Evolutionary conservation across 768 basidiomycete species (phyloP).

Genomic region (Suillus brevipes): DNA sequence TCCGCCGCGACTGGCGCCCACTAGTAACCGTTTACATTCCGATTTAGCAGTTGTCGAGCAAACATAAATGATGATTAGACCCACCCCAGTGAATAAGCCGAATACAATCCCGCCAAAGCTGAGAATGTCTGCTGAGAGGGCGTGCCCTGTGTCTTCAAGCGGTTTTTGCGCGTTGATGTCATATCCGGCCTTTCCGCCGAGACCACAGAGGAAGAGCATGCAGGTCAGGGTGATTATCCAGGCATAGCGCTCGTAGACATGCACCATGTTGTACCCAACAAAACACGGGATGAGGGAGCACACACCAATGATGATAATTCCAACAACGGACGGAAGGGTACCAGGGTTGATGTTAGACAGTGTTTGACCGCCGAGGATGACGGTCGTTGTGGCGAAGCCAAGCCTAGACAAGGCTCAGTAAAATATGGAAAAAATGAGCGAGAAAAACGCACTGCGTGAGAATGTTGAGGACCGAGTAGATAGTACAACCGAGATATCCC

Average conservation of each 20-base stretch:
- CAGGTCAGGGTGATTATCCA: constrained; percentile 50
- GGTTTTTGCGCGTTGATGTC: constrained; percentile 43
- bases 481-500: constrained; percentile 48
- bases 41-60: not conserved
- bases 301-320: constrained; percentile 47
- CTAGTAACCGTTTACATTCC: constrained; percentile 10
- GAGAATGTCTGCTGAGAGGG: constrained; percentile 48
- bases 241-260: constrained; percentile 54
- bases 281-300: constrained; percentile 47
- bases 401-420: constrained; percentile 28
- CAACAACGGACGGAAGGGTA: constrained; percentile 46
- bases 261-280: constrained; percentile 47
- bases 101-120: constrained; percentile 55
- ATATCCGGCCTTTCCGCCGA: constrained; percentile 49
- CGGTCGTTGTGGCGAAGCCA: constrained; percentile 48
- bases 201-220: constrained; percentile 52
- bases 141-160: constrained; percentile 43
- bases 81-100: constrained; percentile 45
- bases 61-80: constrained; percentile 6
- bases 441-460: constrained; percentile 41
- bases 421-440: not conserved
- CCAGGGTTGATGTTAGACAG: constrained; percentile 46
- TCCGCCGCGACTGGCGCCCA: constrained; percentile 57
- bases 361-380: constrained; percentile 57
- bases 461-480: constrained; percentile 55